These are phyloP conservation scores for Picea mariana DNA, from an alignment of 83 land plant genomes.

Conservation along the genomic window DNA sequence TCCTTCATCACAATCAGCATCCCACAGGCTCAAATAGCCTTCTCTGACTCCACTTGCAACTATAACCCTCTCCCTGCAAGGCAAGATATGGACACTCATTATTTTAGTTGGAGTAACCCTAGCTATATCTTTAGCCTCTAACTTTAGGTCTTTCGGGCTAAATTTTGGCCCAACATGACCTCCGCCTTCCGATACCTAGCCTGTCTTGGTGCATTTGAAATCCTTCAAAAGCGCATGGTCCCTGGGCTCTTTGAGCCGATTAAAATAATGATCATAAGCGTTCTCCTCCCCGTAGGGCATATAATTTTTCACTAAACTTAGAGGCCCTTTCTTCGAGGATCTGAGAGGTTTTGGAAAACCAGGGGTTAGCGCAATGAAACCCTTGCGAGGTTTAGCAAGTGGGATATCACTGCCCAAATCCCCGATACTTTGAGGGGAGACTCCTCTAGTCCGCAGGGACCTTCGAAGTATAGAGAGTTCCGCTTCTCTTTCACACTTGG, in stretches of 20 bases:
- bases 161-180: neutral
- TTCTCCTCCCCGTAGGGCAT: no score
- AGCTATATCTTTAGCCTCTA: conserved; percentile 54
- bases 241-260: no score
- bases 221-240: conserved; percentile 17
- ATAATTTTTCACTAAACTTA: no score
- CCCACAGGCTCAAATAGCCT: conserved; percentile 74
- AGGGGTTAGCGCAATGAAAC: no score
- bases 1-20: conserved; percentile 40
- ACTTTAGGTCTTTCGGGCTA: conserved; percentile 19
- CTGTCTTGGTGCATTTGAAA: neutral
- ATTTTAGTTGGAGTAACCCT: conserved; percentile 48
- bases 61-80: conserved; percentile 31
- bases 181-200: conserved; percentile 26
- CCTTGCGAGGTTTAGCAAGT: neutral
- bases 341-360: no score
- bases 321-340: no score
- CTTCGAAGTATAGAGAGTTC: conserved; percentile 53
- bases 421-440: conserved; percentile 36
- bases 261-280: no score
- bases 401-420: conserved; percentile 13
- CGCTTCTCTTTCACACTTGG: neutral
- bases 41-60: conserved; percentile 53
- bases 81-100: conserved; percentile 45
- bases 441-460: conserved; percentile 62